Conservation (phyloP, 768 basidiomycete species). For the Phanerochaete sordida region DNA sequence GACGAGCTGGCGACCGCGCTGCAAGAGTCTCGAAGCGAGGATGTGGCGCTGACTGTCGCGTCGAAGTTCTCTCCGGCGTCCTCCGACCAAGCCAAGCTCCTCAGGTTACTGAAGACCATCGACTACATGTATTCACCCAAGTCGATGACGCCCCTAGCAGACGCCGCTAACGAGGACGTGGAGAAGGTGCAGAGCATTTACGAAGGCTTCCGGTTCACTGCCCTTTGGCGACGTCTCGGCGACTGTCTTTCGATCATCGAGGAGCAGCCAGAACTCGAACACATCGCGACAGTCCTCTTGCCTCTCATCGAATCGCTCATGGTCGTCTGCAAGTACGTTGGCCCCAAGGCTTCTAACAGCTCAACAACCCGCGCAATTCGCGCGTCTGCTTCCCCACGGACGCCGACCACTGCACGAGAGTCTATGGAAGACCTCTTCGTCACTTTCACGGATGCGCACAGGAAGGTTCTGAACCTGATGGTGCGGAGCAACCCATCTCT, state of each 20-base stretch:
- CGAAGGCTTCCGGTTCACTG: constrained; percentile 85
- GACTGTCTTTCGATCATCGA: constrained; percentile 85
- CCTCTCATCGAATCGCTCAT: constrained; percentile 96
- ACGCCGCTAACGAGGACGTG: constrained; percentile 46
- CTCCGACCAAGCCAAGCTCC: constrained; percentile 92
- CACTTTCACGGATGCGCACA: constrained; percentile 87
- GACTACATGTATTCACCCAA: constrained; percentile 91
- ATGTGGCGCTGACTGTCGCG: constrained; percentile 64
- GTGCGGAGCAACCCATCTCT: constrained; percentile 97
- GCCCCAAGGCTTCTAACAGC: constrained; percentile 35
- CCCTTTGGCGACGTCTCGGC: constrained; percentile 87
- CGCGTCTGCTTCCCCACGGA: constrained; percentile 62
- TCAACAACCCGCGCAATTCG: constrained; percentile 43
- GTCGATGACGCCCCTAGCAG: constrained; percentile 33
- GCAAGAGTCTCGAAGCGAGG: constrained; percentile 49
- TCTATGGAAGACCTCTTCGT: constrained; percentile 91
- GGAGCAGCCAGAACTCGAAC: constrained; percentile 73
- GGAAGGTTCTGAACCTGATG: constrained; percentile 94
- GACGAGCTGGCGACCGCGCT: constrained; percentile 69
- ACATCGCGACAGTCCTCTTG: constrained; percentile 88
- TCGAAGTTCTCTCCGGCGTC: constrained; percentile 93
- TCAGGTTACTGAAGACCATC: constrained; percentile 94
- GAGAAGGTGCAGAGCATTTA: constrained; percentile 89
- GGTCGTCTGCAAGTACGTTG: constrained; percentile 97
- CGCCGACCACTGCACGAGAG: constrained; percentile 65